Conservation (phyloP, 2,329 filamentous ascomycete genomes). For the Madurella fahalii region DNA sequence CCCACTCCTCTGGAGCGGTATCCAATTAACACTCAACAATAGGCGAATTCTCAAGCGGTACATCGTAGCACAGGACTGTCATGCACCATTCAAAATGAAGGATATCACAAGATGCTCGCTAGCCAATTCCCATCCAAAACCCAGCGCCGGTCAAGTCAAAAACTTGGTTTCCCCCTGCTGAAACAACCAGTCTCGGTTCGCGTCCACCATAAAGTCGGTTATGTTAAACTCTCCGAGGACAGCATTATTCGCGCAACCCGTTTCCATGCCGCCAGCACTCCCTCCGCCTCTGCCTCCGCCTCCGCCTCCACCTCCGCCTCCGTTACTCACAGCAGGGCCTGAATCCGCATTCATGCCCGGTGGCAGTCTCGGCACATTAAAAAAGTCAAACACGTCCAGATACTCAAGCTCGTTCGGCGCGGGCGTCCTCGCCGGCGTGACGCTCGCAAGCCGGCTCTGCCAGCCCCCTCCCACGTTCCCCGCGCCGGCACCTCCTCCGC, state of each 20-base stretch:
- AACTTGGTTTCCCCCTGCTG: conserved; percentile 24
- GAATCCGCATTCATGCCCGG: conserved; percentile 30
- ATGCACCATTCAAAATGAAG: not conserved
- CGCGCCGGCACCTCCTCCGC: conserved; percentile 1
- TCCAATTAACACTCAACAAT: not conserved
- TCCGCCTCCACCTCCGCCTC: conserved; percentile 8
- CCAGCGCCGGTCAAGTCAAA: conserved; percentile 8
- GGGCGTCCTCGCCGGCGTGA: conserved; percentile 63
- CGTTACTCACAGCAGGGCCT: conserved; percentile 13
- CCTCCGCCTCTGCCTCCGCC: not conserved
- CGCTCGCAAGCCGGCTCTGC: conserved; percentile 46
- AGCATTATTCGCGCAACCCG: conserved; percentile 18
- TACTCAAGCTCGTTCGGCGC: conserved; percentile 83
- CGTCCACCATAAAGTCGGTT: conserved; percentile 72
- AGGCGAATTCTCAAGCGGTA: not conserved
- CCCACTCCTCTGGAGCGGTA: no score
- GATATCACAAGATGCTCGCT: not conserved
- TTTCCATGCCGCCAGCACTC: conserved; percentile 22
- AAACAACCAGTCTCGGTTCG: conserved; percentile 65
- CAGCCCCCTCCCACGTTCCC: conserved; percentile 22
- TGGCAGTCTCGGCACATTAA: conserved; percentile 78
- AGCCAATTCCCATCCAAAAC: not conserved
- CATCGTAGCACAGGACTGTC: not conserved
- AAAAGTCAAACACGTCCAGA: conserved; percentile 89
- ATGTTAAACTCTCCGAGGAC: conserved; percentile 66